Evolutionary conservation across 192 early-diverging fungal species (phyloP).

Genomic region (Nowakowskiella sp.): DNA sequence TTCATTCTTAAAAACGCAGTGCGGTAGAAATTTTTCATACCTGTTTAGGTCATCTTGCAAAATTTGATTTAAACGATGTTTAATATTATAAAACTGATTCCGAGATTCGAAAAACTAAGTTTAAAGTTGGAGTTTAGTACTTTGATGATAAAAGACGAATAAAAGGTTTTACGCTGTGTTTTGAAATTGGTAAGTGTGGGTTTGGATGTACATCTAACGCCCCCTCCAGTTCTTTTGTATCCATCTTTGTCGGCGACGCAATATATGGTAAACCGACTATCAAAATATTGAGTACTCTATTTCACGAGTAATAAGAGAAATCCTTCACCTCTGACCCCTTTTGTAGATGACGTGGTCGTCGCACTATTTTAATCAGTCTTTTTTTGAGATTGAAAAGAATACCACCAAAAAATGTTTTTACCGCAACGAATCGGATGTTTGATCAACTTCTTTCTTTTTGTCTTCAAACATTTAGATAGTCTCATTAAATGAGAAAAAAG

Average conservation of each 20-base stretch:
- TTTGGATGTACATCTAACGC: slow-evolving; percentile 23
- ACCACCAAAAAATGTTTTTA: too few relatives aligned
- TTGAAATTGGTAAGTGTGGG: slow-evolving; percentile 18
- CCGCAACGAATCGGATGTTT: too few relatives aligned
- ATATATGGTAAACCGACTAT: too few relatives aligned
- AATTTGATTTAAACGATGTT: slow-evolving; percentile 29
- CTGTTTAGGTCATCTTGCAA: slow-evolving; percentile 37
- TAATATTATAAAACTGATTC: slow-evolving; percentile 41
- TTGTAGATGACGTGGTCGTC: not conserved
- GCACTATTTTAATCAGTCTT: not conserved
- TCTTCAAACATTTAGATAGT: too few relatives aligned
- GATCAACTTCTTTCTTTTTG: too few relatives aligned
- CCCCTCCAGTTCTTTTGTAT: slow-evolving; percentile 15
- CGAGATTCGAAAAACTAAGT: slow-evolving; percentile 31
- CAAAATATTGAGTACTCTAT: too few relatives aligned
- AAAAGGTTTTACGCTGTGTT: not conserved
- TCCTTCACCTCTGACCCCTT: not conserved
- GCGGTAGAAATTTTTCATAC: slow-evolving; percentile 5
- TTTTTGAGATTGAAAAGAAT: not conserved
- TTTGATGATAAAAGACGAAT: not conserved
- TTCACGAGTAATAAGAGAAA: not conserved
- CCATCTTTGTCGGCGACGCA: not conserved
- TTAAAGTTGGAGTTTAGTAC: not conserved
- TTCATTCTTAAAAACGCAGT: too few relatives aligned
- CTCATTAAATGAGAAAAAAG: not conserved